Conservation (phyloP, 2,329 filamentous ascomycete genomes). For the Fusarium pseudograminearum region DNA sequence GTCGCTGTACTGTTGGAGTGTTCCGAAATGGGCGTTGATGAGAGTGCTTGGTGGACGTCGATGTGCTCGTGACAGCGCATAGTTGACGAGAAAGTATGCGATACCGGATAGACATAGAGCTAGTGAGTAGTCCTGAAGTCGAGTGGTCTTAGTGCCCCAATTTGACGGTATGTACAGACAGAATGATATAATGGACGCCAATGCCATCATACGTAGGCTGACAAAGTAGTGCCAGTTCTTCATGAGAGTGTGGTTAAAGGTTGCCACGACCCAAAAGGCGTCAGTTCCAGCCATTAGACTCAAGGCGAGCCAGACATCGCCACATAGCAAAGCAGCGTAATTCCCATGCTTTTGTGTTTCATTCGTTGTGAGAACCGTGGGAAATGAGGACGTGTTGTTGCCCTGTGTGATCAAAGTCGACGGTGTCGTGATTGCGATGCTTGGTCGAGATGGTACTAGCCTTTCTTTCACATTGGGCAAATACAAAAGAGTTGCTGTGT, state of each 20-base stretch:
- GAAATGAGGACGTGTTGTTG: not conserved
- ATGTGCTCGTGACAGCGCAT: not conserved
- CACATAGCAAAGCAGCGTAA: not conserved
- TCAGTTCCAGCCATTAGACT: not conserved
- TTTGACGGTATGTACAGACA: not conserved
- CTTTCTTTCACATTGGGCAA: rapidly evolving
- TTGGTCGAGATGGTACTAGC: rapidly evolving
- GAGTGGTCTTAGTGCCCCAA: not conserved
- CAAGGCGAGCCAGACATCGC: not conserved
- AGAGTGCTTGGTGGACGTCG: not conserved
- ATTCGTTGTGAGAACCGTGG: rapidly evolving
- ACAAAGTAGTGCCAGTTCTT: slow-evolving; percentile 6
- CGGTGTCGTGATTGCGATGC: rapidly evolving
- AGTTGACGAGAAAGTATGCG: not conserved
- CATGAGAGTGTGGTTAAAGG: not conserved
- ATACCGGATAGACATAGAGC: not conserved
- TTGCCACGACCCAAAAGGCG: not conserved
- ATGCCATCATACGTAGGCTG: not conserved
- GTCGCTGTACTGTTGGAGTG: not conserved
- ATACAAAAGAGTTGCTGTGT: not conserved
- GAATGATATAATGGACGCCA: not conserved
- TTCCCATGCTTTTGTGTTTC: rapidly evolving
- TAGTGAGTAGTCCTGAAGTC: rapidly evolving
- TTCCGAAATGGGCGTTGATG: not conserved
- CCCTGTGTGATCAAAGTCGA: rapidly evolving